These are phyloP conservation scores for Ettlia oleoabundans DNA, from an alignment of 139 green algal genomes.

Conservation along the genomic window DNA sequence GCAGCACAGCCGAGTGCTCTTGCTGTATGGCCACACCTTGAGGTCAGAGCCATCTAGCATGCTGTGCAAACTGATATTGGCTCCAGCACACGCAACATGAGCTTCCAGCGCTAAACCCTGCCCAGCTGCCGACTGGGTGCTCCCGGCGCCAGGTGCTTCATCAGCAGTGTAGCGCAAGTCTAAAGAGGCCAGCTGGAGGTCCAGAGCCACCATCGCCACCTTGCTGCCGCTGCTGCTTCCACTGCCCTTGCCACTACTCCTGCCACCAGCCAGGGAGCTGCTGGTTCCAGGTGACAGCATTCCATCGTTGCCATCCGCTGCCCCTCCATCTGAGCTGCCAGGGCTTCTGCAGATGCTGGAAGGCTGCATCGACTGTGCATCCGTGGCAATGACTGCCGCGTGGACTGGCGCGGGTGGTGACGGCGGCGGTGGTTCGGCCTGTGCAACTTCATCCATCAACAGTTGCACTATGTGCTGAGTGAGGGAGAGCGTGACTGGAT, in stretches of 20 bases:
- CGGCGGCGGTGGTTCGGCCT: background rate
- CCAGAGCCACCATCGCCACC: background rate
- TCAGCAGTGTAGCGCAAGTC: slow-evolving; percentile 5
- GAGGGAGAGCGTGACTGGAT: slow-evolving; percentile 21
- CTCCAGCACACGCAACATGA: background rate
- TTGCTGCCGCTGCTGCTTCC: background rate
- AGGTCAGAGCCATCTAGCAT: slow-evolving; percentile 24
- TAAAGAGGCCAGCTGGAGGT: slow-evolving; percentile 21
- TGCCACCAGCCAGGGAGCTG: no score
- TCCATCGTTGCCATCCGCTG: background rate
- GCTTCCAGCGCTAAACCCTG: background rate
- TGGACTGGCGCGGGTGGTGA: no score
- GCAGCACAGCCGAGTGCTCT: background rate
- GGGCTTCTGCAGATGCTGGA: background rate
- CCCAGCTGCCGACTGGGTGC: background rate
- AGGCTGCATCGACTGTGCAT: no score
- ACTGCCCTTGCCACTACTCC: background rate
- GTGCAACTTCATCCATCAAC: background rate
- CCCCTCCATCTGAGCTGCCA: background rate
- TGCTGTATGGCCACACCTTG: no score
- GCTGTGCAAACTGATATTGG: slow-evolving; percentile 8
- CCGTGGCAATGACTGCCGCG: no score
- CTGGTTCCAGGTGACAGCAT: background rate
- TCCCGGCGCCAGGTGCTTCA: background rate
- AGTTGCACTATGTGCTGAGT: background rate